A percentile compares a stretch with the other conserved stretches of the same genome.
Conservation (phyloP, 257 asterid species). For the Paulownia fortunei region DNA sequence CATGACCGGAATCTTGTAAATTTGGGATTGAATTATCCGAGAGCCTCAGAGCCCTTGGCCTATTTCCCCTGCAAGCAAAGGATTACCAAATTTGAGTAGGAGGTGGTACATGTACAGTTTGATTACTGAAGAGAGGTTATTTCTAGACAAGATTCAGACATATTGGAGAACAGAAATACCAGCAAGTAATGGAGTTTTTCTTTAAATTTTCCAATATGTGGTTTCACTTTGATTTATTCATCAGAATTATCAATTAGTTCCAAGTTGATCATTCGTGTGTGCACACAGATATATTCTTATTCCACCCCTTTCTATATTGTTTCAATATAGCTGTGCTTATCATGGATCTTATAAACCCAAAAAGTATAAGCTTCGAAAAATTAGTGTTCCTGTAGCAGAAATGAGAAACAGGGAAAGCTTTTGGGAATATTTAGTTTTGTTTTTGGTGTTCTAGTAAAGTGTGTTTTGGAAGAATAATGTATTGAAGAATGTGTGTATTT, state of each 20-base stretch:
- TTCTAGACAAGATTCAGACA: not conserved
- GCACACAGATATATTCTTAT: not conserved
- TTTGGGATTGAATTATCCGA: not conserved
- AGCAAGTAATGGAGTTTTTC: not conserved
- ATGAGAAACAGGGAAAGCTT: not conserved
- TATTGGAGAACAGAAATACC: not conserved
- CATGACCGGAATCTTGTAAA: not conserved
- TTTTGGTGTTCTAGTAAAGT: too few species aligned
- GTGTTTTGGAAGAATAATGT: too few species aligned
- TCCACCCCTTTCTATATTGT: not conserved
- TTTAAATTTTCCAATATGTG: not conserved
- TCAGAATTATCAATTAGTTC: not conserved
- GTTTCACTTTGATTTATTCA: not conserved
- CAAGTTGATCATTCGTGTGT: not conserved
- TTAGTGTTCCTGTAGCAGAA: not conserved
- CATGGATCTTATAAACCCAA: not conserved
- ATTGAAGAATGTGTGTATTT: too few species aligned
- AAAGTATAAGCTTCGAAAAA: not conserved
- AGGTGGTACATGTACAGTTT: not conserved
- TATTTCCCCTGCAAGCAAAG: slow-evolving; percentile 34
- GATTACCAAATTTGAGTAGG: not conserved
- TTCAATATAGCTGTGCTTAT: not conserved
- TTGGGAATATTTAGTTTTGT: too few species aligned
- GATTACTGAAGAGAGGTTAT: not conserved
- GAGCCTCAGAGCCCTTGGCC: not conserved